Evolutionary conservation across 106 monocot species (phyloP).

Genomic region (Chionographis japonica): DNA sequence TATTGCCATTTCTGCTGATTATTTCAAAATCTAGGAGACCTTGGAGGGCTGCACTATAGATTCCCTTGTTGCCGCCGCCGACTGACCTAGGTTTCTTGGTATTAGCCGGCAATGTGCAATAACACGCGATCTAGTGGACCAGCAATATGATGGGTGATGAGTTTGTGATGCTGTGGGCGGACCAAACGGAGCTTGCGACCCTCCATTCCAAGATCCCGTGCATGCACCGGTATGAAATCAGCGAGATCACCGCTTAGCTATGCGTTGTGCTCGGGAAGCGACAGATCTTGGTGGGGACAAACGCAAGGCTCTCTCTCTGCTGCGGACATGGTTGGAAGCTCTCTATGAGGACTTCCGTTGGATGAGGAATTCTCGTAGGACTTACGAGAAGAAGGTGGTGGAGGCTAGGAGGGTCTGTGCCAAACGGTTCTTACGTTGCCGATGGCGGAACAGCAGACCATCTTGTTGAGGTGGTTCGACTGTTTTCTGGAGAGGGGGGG

Average conservation of each 20-base stretch:
- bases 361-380: slow-evolving; percentile 33
- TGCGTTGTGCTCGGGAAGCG: slow-evolving; percentile 37
- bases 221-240: slow-evolving; percentile 38
- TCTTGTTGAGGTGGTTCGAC: slow-evolving; percentile 47
- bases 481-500: slow-evolving; percentile 36
- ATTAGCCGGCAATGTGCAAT: slow-evolving; percentile 22
- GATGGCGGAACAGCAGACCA: slow-evolving; percentile 33
- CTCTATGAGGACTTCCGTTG: slow-evolving; percentile 40
- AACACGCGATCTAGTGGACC: slow-evolving; percentile 27
- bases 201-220: slow-evolving; percentile 25
- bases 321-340: slow-evolving; percentile 39
- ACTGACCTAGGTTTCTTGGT: no score
- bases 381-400: slow-evolving; percentile 23
- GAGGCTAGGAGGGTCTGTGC: slow-evolving; percentile 48
- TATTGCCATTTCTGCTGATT: no score
- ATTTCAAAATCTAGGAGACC: no score
- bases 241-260: slow-evolving; percentile 35
- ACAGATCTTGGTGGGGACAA: slow-evolving; percentile 25
- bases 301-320: slow-evolving; percentile 12
- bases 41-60: no score
- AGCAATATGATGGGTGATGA: slow-evolving; percentile 32
- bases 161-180: slow-evolving; percentile 41
- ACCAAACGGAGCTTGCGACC: slow-evolving; percentile 33
- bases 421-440: slow-evolving; percentile 36
- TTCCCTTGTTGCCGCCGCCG: no score